phyloP scores from a whole-genome alignment of 768 basidiomycete genomes.

The Mycena haematopus region DNA sequence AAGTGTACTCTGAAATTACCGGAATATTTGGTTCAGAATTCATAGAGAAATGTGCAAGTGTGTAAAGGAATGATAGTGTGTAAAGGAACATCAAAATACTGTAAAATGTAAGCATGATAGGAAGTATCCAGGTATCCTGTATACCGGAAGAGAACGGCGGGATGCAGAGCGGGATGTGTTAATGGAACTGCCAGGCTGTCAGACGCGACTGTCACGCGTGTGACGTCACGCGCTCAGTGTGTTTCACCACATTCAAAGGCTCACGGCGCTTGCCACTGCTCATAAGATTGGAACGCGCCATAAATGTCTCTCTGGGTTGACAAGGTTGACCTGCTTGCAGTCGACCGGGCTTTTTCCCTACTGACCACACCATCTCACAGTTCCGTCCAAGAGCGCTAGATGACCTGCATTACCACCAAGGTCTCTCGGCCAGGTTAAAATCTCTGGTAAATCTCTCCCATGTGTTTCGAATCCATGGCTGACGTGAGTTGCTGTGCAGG shows the following conservation, averaged over 20 bases:
- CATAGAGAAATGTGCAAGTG: background rate
- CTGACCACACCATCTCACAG: constrained; percentile 44
- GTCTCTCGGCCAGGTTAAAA: constrained; percentile 78
- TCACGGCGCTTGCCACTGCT: background rate
- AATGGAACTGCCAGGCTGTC: no score
- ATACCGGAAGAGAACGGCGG: no score
- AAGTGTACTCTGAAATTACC: background rate
- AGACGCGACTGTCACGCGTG: no score
- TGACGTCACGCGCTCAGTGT: background rate
- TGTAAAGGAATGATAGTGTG: background rate
- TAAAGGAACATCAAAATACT: background rate
- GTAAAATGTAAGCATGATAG: no score
- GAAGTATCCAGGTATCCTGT: no score
- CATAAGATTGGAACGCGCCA: background rate
- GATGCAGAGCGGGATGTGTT: no score
- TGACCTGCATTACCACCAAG: constrained; percentile 86
- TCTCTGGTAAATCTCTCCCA: constrained; percentile 65
- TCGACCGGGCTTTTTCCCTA: background rate
- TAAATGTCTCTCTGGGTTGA: constrained; percentile 79
- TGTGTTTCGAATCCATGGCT: background rate
- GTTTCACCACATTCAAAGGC: background rate
- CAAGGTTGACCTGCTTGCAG: constrained; percentile 42
- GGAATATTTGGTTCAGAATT: no score
- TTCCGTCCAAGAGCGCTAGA: constrained; percentile 86
- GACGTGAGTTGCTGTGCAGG: constrained; percentile 48